Evolutionary conservation across 352 stramenopile genomes (phyloP), one percentile per base, ranked within the genome.

Genomic region (Phytophthora pisi): DNA sequence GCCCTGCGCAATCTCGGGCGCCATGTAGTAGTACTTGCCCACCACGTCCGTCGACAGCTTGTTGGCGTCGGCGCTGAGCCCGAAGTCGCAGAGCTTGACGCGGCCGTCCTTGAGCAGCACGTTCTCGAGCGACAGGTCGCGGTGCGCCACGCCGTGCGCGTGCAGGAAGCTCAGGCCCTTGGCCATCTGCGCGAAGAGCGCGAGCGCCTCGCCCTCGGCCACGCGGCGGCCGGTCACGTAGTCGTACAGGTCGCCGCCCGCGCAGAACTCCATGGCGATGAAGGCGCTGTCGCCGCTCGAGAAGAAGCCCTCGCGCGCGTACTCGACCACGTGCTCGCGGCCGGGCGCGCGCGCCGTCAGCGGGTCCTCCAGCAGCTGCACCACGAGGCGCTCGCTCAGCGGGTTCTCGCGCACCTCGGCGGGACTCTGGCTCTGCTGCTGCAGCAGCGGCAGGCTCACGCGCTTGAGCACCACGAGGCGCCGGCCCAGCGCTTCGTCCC

Each of bases 21-120:
- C 81, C 81, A 89, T 92, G 74, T 90, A 90, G 64, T 86, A 85
- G 34, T 75, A 74, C 36, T 91, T 91, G 38, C 82, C 82, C 16
- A 91, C 82, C 13, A 70, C 60, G 13, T 88, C 81, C 1, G 54
- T 60, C 50, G 79, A 75, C 8, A 72, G 34, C 23, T 66, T 62
- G 16, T 68, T 63, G 7, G 79, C 72, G 55, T 79, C 75, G 4
- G 74, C 74, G 47, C 78, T 86, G 5, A 91, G 68, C 0, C 81
- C 83, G 73, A 91, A 91, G 66, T 90, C 83, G 45, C 79, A 88
- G 51, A 89, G 64, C 63, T 85, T 88, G 61, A 71, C 72, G 5
- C 43, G 45, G 4, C 68, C 56, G 51, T 62, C 54, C 5, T 85
- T 66, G 1, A 90, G 66, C 49, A 90, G 51, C 49, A 88, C 75